These are phyloP conservation scores for Candida loeiensis DNA, from an alignment of 805 yeast species.

Conservation along the genomic window DNA sequence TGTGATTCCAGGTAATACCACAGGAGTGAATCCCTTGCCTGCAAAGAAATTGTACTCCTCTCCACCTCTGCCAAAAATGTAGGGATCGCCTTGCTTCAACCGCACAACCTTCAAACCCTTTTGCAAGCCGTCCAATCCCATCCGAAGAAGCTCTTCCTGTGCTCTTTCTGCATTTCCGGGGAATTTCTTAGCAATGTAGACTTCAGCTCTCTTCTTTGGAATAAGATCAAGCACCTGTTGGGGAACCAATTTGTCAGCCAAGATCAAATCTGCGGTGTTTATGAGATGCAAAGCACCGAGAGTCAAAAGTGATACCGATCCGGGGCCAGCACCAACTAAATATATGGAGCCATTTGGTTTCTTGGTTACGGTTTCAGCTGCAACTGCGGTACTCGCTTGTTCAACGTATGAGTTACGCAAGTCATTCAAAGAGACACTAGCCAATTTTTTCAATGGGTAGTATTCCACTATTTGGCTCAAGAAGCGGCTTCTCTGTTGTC, in stretches of 20 bases:
- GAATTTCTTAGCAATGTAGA: constrained; percentile 87
- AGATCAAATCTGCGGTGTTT: constrained; percentile 72
- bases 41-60: constrained; percentile 77
- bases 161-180: constrained; percentile 97
- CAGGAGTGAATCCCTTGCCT: constrained; percentile 63
- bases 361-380: not conserved
- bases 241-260: constrained; percentile 93
- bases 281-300: constrained; percentile 82
- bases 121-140: constrained; percentile 63
- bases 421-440: constrained; percentile 56
- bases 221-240: constrained; percentile 77
- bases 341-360: constrained; percentile 58
- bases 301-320: constrained; percentile 76
- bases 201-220: constrained; percentile 63
- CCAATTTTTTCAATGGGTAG: constrained; percentile 69
- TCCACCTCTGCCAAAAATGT: constrained; percentile 94
- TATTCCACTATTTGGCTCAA: constrained; percentile 87
- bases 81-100: constrained; percentile 95
- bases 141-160: constrained; percentile 73
- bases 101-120: constrained; percentile 79
- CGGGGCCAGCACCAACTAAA: constrained; percentile 95
- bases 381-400: constrained; percentile 12
- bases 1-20: constrained; percentile 82
- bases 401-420: constrained; percentile 42
- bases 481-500: constrained; percentile 72